A percentile compares a stretch with the other conserved stretches of the same genome.
Conservation (phyloP, 441 rosid species). For the Populus hybrid region DNA sequence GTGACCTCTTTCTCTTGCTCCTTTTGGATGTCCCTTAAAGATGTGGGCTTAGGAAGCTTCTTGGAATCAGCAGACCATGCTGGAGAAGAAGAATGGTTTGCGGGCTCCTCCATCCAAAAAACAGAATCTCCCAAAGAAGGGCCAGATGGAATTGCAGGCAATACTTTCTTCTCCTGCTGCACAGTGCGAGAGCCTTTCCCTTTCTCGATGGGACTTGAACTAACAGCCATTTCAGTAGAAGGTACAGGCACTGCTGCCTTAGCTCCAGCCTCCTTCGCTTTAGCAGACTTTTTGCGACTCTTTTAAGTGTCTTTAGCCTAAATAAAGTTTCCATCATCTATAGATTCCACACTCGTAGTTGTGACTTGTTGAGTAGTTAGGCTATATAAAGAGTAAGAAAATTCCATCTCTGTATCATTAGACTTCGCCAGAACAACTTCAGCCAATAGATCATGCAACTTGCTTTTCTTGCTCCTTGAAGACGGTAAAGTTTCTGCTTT, state of each 20-base stretch:
- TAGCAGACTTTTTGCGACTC: conserved; percentile 87
- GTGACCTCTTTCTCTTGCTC: conserved; percentile 82
- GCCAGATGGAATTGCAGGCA: no score
- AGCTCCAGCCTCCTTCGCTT: conserved; percentile 62
- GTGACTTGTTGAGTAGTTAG: conserved; percentile 30
- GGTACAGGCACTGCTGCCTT: conserved; percentile 44
- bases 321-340: conserved; percentile 72
- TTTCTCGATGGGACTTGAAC: conserved; percentile 70
- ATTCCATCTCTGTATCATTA: conserved; percentile 44
- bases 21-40: conserved; percentile 85
- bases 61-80: conserved; percentile 82
- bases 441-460: conserved; percentile 62
- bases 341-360: conserved; percentile 29
- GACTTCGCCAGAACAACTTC: conserved; percentile 66
- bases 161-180: conserved; percentile 64
- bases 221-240: conserved; percentile 45
- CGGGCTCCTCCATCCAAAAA: no score
- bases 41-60: conserved; percentile 60
- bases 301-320: conserved; percentile 89
- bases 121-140: no score
- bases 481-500: conserved; percentile 46
- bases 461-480: conserved; percentile 58
- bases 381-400: conserved; percentile 30
- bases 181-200: conserved; percentile 54
- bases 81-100: conserved; percentile 34